These are phyloP conservation scores for Leccinum broughii DNA, from an alignment of 768 basidiomycete genomes.

Conservation along the genomic window DNA sequence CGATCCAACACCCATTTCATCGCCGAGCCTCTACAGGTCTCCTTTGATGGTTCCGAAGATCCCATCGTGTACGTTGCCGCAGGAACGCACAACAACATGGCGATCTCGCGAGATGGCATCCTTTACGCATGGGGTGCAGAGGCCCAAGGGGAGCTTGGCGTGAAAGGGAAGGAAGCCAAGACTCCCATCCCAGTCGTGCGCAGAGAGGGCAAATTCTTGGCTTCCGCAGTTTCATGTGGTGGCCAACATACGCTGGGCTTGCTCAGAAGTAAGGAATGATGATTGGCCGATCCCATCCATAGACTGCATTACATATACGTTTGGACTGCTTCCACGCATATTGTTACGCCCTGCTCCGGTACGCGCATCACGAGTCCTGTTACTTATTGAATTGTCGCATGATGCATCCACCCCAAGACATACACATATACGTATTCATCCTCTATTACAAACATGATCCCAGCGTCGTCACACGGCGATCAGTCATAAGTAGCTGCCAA, in stretches of 20 bases:
- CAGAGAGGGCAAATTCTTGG: constrained; percentile 63
- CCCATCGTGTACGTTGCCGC: constrained; percentile 63
- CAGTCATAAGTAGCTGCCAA: constrained; percentile 58
- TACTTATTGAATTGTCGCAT: constrained; percentile 21
- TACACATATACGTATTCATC: constrained; percentile 12
- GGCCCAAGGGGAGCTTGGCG: constrained; percentile 74
- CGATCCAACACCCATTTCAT: constrained; percentile 59
- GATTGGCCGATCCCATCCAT: constrained; percentile 3
- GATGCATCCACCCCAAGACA: constrained; percentile 16
- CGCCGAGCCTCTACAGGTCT: constrained; percentile 60
- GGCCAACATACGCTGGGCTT: constrained; percentile 78
- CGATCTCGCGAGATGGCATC: constrained; percentile 64
- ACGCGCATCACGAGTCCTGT: constrained; percentile 21
- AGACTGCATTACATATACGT: constrained; percentile 19
- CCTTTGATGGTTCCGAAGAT: constrained; percentile 64
- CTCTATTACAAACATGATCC: constrained; percentile 6
- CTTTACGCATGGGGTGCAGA: constrained; percentile 80
- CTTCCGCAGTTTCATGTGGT: constrained; percentile 59
- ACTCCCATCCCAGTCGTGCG: constrained; percentile 71
- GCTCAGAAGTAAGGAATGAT: constrained; percentile 58
- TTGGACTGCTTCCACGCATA: constrained; percentile 19
- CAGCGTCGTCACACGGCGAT: constrained; percentile 7
- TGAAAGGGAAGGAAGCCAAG: constrained; percentile 57
- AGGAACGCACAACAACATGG: constrained; percentile 75
- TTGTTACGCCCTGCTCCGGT: constrained; percentile 12